Percentiles rank a stretch among this genome's conserved stretches.
These are phyloP conservation scores for Coemansia javaensis DNA, from an alignment of 192 early-diverging fungal genomes.

Conservation along the genomic window DNA sequence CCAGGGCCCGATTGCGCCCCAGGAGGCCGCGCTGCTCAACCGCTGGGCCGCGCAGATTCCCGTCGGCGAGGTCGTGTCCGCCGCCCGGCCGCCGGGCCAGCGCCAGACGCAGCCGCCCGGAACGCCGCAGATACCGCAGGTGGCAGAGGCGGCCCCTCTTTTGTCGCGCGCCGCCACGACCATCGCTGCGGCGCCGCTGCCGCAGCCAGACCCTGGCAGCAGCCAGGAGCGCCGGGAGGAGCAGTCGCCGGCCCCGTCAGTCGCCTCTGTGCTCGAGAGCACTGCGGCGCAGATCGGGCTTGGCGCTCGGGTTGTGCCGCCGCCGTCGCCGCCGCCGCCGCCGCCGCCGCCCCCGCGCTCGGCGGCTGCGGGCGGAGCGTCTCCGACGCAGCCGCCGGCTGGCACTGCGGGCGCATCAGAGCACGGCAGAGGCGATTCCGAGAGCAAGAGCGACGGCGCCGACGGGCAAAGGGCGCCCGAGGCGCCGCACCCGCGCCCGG, in stretches of 20 bases:
- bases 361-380: not conserved
- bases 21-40: constrained; percentile 51
- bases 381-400: not conserved
- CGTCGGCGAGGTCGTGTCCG: constrained; percentile 26
- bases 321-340: too few relatives aligned
- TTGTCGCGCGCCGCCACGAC: constrained; percentile 4
- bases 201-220: not conserved
- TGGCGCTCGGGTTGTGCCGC: too few relatives aligned
- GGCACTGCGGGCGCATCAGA: not conserved
- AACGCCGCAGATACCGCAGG: not conserved
- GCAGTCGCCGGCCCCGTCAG: not conserved
- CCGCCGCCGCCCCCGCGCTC: not conserved
- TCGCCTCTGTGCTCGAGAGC: not conserved
- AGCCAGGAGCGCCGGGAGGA: not conserved
- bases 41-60: constrained; percentile 52
- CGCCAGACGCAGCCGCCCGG: not conserved
- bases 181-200: not conserved
- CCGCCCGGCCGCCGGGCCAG: constrained; percentile 9
- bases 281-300: not conserved
- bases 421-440: not conserved
- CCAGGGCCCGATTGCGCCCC: constrained; percentile 61
- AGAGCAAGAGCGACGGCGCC: not conserved
- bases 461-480: too few relatives aligned
- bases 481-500: not conserved
- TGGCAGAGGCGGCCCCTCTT: not conserved